phyloP scores from a whole-genome alignment of 805 yeast species.

The Yarrowia keelungensis region DNA sequence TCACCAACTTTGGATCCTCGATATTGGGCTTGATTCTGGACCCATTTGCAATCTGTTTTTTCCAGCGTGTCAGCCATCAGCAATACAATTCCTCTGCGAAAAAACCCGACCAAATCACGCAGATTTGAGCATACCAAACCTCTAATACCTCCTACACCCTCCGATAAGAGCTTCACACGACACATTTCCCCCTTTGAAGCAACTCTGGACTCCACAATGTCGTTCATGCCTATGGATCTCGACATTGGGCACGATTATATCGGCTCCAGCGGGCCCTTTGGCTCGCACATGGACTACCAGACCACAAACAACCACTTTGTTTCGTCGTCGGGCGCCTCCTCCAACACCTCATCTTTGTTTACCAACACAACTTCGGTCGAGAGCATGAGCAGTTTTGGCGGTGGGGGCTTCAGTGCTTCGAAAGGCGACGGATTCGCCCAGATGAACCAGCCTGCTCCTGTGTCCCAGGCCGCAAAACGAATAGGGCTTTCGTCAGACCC shows the following conservation, averaged over 20 bases:
- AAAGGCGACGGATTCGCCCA: neutral
- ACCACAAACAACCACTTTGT: slow-evolving; percentile 4
- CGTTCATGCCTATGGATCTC: slow-evolving; percentile 34
- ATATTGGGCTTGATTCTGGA: slow-evolving; percentile 5
- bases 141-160: neutral
- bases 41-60: neutral
- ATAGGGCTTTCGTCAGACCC: slow-evolving; percentile 9
- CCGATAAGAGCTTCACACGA: slow-evolving; percentile 13
- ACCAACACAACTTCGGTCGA: slow-evolving; percentile 25
- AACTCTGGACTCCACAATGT: slow-evolving; percentile 4
- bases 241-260: slow-evolving; percentile 26
- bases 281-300: slow-evolving; percentile 5
- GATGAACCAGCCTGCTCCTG: neutral
- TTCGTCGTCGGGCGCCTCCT: slow-evolving; percentile 17
- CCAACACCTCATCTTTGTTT: slow-evolving; percentile 24
- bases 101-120: neutral
- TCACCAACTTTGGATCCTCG: slow-evolving; percentile 9
- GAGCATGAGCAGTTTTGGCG: slow-evolving; percentile 29
- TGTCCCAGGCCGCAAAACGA: neutral
- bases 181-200: neutral
- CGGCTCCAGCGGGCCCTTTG: neutral
- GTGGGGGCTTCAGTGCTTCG: neutral
- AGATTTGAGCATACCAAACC: neutral
- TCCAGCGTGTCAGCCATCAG: neutral
- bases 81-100: too few relatives aligned